Conservation (phyloP, 768 basidiomycete genomes). For the Sporobolomyces roseus region DNA sequence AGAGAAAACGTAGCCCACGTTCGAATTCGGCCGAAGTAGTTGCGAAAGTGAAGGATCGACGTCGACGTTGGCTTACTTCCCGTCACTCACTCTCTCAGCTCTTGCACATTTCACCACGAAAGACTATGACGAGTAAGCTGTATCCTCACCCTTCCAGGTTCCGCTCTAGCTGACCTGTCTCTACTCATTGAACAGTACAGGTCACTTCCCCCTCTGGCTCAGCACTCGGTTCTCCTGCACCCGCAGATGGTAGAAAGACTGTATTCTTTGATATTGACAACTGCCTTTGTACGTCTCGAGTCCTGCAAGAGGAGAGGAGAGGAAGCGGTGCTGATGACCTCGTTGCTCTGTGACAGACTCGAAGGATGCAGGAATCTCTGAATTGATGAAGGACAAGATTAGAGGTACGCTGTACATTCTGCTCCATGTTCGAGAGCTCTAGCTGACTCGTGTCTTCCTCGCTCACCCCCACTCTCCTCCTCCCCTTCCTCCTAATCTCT, state of each 20-base stretch:
- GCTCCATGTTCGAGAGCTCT: neutral
- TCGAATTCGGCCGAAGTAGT: too few relatives aligned
- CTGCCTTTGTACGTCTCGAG: conserved; percentile 27
- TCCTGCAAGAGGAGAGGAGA: neutral
- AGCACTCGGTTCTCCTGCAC: neutral
- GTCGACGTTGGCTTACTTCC: too few relatives aligned
- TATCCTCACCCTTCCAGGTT: neutral
- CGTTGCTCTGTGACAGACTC: conserved; percentile 9
- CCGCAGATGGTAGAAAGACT: neutral
- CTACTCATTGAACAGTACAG: conserved; percentile 1
- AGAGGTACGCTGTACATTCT: conserved; percentile 2
- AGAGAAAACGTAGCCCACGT: too few relatives aligned
- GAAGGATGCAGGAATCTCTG: conserved; percentile 31
- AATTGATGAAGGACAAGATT: conserved; percentile 39
- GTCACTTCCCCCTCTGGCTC: conserved; percentile 2
- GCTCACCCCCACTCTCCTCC: too few relatives aligned
- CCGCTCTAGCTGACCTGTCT: neutral
- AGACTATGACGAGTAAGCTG: neutral
- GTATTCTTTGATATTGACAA: conserved; percentile 42
- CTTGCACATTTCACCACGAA: neutral
- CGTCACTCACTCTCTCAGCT: neutral
- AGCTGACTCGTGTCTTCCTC: too few relatives aligned
- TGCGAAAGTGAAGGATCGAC: too few relatives aligned
- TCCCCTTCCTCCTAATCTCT: too few relatives aligned
- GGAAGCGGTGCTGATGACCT: neutral